Evolutionary conservation across 2,329 filamentous ascomycete species (phyloP).

Genomic region (Exophiala sp.): DNA sequence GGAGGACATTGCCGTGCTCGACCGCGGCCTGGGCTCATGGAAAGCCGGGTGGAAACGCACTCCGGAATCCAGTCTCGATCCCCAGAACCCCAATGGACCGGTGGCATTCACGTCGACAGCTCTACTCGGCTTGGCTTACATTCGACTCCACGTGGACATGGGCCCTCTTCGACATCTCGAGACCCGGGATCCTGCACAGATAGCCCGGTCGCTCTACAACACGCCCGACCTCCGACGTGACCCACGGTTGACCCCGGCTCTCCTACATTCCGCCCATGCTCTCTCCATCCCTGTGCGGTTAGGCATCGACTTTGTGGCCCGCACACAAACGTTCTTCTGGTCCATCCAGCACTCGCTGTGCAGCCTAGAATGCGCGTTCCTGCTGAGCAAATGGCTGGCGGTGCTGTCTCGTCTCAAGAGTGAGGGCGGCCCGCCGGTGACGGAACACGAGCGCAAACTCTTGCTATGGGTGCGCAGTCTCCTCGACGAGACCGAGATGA

Average conservation of each 20-base stretch:
- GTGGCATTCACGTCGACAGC: constrained; percentile 50
- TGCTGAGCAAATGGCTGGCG: constrained; percentile 44
- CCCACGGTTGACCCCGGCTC: constrained; percentile 44
- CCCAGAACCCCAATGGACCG: constrained; percentile 48
- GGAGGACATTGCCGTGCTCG: constrained; percentile 43
- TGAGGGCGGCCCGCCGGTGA: constrained; percentile 36
- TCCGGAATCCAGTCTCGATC: constrained; percentile 50
- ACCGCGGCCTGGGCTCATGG: constrained; percentile 47
- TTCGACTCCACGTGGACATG: constrained; percentile 44
- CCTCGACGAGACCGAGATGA: constrained; percentile 47
- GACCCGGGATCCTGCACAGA: constrained; percentile 43
- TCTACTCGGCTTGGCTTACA: constrained; percentile 44
- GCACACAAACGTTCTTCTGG: constrained; percentile 51
- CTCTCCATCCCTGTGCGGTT: constrained; percentile 50
- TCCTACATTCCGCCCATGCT: constrained; percentile 50
- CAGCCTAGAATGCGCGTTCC: constrained; percentile 49
- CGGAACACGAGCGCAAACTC: constrained; percentile 44
- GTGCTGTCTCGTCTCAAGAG: constrained; percentile 40
- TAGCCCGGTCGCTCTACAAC: constrained; percentile 42
- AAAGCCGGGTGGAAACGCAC: constrained; percentile 49
- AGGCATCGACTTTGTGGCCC: constrained; percentile 49
- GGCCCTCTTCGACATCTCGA: constrained; percentile 45
- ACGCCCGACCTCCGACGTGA: constrained; percentile 41
- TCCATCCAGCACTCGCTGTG: constrained; percentile 51
- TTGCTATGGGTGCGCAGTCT: constrained; percentile 46